Evolutionary conservation across 768 basidiomycete species (phyloP).

Genomic region (Leucocoprinus sp.): DNA sequence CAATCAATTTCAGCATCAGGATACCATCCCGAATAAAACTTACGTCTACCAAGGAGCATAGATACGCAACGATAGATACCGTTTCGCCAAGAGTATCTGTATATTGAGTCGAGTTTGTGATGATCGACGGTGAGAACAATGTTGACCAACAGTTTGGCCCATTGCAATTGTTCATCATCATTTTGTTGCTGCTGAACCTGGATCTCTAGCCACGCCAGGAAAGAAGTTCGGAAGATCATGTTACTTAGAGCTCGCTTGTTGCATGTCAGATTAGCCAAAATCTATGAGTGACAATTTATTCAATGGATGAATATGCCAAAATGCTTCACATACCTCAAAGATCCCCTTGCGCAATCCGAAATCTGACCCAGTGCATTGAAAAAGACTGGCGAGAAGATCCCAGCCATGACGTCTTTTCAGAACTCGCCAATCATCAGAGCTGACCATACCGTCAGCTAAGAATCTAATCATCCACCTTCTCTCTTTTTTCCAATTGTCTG

Average conservation of each 20-base stretch:
- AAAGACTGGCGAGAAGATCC: conserved; percentile 79
- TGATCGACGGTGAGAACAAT: conserved; percentile 43
- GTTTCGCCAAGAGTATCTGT: background rate
- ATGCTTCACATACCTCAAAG: conserved; percentile 46
- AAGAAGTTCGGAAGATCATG: conserved; percentile 59
- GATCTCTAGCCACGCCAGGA: conserved; percentile 80
- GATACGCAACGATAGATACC: conserved; percentile 6
- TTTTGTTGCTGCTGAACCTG: conserved; percentile 39
- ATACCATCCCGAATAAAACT: background rate
- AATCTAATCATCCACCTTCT: conserved; percentile 85
- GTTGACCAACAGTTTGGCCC: conserved; percentile 62
- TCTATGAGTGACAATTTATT: conserved; percentile 27
- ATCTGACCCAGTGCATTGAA: conserved; percentile 58
- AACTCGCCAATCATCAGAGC: conserved; percentile 73
- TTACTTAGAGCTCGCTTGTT: conserved; percentile 62
- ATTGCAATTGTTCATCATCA: conserved; percentile 40
- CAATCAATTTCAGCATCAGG: too few relatives aligned
- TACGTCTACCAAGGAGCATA: background rate
- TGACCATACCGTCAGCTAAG: conserved; percentile 71
- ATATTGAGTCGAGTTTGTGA: conserved; percentile 34
- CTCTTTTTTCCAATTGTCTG: conserved; percentile 81
- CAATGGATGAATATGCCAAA: background rate
- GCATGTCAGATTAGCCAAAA: conserved; percentile 67
- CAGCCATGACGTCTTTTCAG: conserved; percentile 79
- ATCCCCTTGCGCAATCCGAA: conserved; percentile 44